A percentile compares a stretch with the other conserved stretches of the same genome.
These are phyloP conservation scores for Xylaria digitata DNA, from an alignment of 2,329 filamentous ascomycete genomes.

Conservation along the genomic window DNA sequence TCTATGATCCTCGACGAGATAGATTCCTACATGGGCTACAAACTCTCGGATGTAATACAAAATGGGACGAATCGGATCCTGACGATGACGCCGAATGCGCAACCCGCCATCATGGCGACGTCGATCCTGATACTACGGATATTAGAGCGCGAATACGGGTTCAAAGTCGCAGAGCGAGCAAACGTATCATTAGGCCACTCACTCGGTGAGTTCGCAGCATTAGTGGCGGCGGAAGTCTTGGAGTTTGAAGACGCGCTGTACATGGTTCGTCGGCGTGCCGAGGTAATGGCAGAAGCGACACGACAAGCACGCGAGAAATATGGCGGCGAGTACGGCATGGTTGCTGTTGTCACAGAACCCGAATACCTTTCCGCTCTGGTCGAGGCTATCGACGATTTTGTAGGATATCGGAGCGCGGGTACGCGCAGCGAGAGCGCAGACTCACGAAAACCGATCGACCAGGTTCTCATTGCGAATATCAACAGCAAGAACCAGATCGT, in stretches of 20 bases:
- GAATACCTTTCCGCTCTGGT: constrained; percentile 77
- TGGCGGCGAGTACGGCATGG: constrained; percentile 91
- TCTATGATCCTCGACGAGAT: constrained; percentile 85
- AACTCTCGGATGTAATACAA: constrained; percentile 81
- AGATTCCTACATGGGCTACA: constrained; percentile 78
- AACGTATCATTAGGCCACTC: constrained; percentile 91
- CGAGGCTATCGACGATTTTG: constrained; percentile 80
- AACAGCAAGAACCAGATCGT: constrained; percentile 98
- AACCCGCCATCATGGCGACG: constrained; percentile 96
- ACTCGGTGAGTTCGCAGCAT: constrained; percentile 90
- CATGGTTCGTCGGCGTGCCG: constrained; percentile 80
- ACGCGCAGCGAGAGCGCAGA: constrained; percentile 74
- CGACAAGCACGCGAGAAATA: constrained; percentile 71
- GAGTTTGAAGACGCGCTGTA: constrained; percentile 80
- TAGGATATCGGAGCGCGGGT: constrained; percentile 74
- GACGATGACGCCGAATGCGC: constrained; percentile 86
- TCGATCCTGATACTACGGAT: constrained; percentile 90
- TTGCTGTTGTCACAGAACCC: constrained; percentile 89
- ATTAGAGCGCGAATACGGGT: constrained; percentile 85
- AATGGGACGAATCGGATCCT: constrained; percentile 81
- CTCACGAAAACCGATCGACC: constrained; percentile 79
- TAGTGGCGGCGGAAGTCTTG: constrained; percentile 86
- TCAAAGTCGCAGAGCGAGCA: constrained; percentile 75
- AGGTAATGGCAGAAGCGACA: constrained; percentile 85
- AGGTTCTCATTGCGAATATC: constrained; percentile 91